Percentiles rank a stretch among this genome's conserved stretches.
These are phyloP conservation scores for Colletotrichum euphorbiae DNA, from an alignment of 2,329 filamentous ascomycete species.

Conservation along the genomic window DNA sequence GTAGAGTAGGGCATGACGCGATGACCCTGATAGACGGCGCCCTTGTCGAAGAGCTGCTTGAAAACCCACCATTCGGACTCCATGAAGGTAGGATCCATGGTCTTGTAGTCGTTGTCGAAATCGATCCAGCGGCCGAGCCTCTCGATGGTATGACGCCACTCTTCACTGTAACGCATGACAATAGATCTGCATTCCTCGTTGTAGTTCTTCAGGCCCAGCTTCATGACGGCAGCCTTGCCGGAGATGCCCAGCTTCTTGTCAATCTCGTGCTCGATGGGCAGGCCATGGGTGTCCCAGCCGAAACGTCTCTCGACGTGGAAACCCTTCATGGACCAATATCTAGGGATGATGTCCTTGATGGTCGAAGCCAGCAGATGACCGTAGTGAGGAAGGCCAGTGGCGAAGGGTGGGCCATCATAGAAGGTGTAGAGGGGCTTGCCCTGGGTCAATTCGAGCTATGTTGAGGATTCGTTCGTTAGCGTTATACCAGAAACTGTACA, in stretches of 20 bases:
- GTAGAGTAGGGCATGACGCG: conserved; percentile 97
- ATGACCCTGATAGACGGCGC: conserved; percentile 88
- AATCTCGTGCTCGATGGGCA: conserved; percentile 97
- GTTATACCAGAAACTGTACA: background rate
- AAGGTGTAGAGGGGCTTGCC: conserved; percentile 90
- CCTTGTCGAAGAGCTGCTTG: conserved; percentile 92
- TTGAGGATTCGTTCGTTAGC: background rate
- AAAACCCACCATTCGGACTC: conserved; percentile 98
- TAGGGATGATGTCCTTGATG: conserved; percentile 96
- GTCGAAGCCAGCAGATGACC: conserved; percentile 88
- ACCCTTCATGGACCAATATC: conserved; percentile 98
- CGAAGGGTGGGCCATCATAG: conserved; percentile 88
- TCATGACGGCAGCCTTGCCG: conserved; percentile 85
- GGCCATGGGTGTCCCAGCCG: conserved; percentile 93
- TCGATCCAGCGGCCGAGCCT: conserved; percentile 95
- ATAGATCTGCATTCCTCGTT: conserved; percentile 93
- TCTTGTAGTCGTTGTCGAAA: conserved; percentile 98
- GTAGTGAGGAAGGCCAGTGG: conserved; percentile 76
- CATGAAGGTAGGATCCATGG: conserved; percentile 96
- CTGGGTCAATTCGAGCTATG: conserved; percentile 79
- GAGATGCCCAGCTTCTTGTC: conserved; percentile 95
- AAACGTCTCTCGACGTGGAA: conserved; percentile 92
- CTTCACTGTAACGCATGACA: conserved; percentile 88
- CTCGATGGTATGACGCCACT: conserved; percentile 91
- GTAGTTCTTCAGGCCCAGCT: conserved; percentile 89